Base-by-base conservation (phyloP, 768 basidiomycete species). In the Tricholoma terreum region DNA sequence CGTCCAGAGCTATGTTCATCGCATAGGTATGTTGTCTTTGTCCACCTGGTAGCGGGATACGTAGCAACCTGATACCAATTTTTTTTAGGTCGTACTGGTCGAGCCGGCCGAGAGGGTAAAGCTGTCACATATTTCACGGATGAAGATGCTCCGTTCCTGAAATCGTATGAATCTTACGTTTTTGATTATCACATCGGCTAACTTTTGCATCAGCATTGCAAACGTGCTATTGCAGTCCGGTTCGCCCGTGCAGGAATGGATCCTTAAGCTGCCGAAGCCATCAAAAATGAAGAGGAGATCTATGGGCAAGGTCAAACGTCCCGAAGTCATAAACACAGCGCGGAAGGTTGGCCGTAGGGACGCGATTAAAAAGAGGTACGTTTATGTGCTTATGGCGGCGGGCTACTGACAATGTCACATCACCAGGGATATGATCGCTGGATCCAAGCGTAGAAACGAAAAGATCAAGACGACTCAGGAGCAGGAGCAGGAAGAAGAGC, bases 41-140 rank as follows among this genome's bases (percentile, higher is more conserved):
- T 34, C 24, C 9, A 10, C 17, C 27, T 8, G 17, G 21, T 42
- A 14, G 7, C 17, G 30, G 50, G 21, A 17, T 3, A 19, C 12
- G 12, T 31, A 30, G 48, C 33, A 1, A 38, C 31, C 8, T 54
- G 12, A 38, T 66, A 53, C 51, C 67, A 36, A 17, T 52, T 14
- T 49, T 24, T 52, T 17, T 19, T 49, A 92, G 90, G 94, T 68
- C 91, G 97, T 60, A 98, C 97, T 4, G 97, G 96, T 19, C 84
- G 97, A 53, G 95, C 95, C 15, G 96, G 94, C 6, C 81, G 89
- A 51, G 87, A 91, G 64, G 97, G 97, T 15, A 90, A 90, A 69
- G 95, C 97, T 0, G 84, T 95, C 38, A 99, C 97, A 1, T 98
- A 92, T 72, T 98, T 97, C 76, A 97, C 94, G 2, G 84, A 94